A percentile compares a stretch with the other conserved stretches of the same genome.
phyloP scores from a whole-genome alignment of 805 yeast genomes.

The Pichia sporocuriosa region DNA sequence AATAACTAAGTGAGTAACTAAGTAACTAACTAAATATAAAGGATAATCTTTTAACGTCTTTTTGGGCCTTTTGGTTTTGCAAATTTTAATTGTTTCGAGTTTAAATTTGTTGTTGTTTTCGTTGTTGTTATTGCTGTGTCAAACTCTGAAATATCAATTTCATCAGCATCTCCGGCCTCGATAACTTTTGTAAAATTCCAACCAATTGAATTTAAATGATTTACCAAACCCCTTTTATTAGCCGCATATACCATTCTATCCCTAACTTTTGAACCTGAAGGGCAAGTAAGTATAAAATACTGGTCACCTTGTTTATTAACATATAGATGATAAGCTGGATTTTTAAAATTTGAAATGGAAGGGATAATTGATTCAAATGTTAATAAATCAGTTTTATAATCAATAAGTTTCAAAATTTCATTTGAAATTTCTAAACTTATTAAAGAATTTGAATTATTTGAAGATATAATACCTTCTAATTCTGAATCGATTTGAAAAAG shows the following conservation, averaged over 20 bases:
- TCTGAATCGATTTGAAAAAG: conserved; percentile 6
- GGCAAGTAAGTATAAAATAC: conserved; percentile 79
- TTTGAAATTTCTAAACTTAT: conserved; percentile 4
- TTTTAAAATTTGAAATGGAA: not conserved
- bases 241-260: conserved; percentile 93
- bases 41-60: conserved; percentile 38
- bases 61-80: conserved; percentile 70
- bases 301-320: conserved; percentile 5
- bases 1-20: not conserved
- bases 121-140: not conserved
- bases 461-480: not conserved
- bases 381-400: not conserved
- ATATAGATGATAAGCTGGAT: conserved; percentile 11
- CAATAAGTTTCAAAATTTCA: conserved; percentile 3
- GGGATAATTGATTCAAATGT: not conserved
- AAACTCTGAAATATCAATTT: conserved; percentile 51
- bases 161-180: conserved; percentile 71
- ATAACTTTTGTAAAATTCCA: conserved; percentile 40
- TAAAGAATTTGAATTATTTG: not conserved
- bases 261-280: conserved; percentile 81
- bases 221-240: conserved; percentile 55
- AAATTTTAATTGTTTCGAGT: conserved; percentile 30
- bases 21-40: no score
- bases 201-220: conserved; percentile 37
- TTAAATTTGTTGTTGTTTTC: not conserved